Evolutionary conservation across 176 grass and related monocot genomes (phyloP).

Genomic region (Chloris gayana): DNA sequence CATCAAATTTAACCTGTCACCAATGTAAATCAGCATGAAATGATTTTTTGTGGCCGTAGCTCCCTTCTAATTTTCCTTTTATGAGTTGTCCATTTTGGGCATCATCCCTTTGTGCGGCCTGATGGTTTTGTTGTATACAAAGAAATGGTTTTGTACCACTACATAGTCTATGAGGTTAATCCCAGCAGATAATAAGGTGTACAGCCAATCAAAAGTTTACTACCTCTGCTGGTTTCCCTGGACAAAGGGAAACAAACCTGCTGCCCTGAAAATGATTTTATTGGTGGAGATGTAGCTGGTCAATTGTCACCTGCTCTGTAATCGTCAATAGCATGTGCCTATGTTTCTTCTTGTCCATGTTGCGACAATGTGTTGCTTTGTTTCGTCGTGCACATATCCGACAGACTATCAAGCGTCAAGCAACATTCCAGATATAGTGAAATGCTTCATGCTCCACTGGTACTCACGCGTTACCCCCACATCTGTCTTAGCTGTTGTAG

Average conservation of each 20-base stretch:
- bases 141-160: conserved; percentile 32
- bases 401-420: not conserved
- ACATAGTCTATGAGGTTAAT: not conserved
- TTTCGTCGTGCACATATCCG: not conserved
- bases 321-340: not conserved
- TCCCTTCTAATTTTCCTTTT: conserved; percentile 12
- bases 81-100: not conserved
- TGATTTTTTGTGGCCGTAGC: conserved; percentile 31
- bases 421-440: not conserved
- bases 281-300: not conserved
- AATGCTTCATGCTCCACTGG: not conserved
- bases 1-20: conserved; percentile 50
- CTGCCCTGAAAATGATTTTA: not conserved
- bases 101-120: not conserved
- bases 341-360: not conserved
- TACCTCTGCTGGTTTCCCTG: not conserved
- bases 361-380: not conserved
- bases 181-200: conserved; percentile 15
- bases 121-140: conserved; percentile 42
- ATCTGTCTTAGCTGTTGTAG: not conserved
- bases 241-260: not conserved
- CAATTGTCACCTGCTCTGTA: not conserved
- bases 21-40: conserved; percentile 34
- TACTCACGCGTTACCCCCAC: not conserved
- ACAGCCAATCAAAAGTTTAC: conserved; percentile 23